Conservation (phyloP, 192 early-diverging fungal genomes). For the Coemansia sp. region DNA sequence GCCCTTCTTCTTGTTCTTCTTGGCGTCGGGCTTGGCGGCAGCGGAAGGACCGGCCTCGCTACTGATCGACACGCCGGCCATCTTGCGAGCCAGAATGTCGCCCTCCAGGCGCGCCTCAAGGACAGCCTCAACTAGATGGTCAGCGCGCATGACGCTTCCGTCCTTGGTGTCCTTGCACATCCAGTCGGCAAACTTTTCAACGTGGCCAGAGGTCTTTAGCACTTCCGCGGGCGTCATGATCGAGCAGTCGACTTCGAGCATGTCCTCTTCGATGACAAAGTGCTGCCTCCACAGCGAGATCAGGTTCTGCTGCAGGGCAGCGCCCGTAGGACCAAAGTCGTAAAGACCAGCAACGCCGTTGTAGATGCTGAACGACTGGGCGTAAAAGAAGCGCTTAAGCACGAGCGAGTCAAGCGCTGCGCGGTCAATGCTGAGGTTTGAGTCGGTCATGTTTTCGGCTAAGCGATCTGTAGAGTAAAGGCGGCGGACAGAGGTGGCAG, state of each 20-base stretch:
- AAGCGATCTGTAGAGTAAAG: constrained; percentile 23
- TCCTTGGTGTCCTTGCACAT: constrained; percentile 93
- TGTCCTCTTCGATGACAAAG: constrained; percentile 99
- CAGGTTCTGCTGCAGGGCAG: constrained; percentile 89
- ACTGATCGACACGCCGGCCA: constrained; percentile 29
- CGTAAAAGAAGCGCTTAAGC: constrained; percentile 92
- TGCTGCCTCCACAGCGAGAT: constrained; percentile 88
- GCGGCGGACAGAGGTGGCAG: constrained; percentile 5
- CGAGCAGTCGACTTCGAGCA: constrained; percentile 98
- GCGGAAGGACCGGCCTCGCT: constrained; percentile 33
- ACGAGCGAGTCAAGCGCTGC: constrained; percentile 70
- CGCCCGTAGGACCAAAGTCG: constrained; percentile 95
- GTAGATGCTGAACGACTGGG: constrained; percentile 94
- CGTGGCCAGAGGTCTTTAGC: constrained; percentile 97
- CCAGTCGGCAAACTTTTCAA: constrained; percentile 97
- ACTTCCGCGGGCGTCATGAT: constrained; percentile 97
- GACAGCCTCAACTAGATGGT: constrained; percentile 95
- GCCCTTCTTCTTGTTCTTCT: constrained; percentile 69
- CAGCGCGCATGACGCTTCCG: constrained; percentile 94
- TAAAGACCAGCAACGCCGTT: constrained; percentile 96
- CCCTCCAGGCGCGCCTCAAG: constrained; percentile 87
- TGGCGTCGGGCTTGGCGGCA: constrained; percentile 23
- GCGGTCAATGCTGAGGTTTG: constrained; percentile 58
- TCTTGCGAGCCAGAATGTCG: constrained; percentile 69
- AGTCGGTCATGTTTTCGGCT: constrained; percentile 25